Base-by-base conservation (phyloP, 2,329 filamentous ascomycete genomes). In the Chaetomiaceae sp. region DNA sequence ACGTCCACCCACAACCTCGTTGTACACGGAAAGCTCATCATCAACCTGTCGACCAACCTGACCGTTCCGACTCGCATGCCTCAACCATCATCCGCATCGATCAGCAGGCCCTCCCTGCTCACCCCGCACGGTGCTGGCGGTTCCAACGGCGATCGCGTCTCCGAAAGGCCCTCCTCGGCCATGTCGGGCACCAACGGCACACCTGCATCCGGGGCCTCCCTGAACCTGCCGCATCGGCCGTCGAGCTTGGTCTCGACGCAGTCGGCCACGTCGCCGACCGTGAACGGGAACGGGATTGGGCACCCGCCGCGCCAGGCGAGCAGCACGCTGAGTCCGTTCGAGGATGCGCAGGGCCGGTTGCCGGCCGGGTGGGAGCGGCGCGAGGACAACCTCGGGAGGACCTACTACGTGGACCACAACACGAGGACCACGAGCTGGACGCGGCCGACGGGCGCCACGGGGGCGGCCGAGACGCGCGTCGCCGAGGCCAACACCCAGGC, bases 331-430 rank as follows among this genome's bases (percentile, higher is more conserved):
- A 96, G 89, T 60, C 90, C 91, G 0, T 98, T 98, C 56, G 91
- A 97, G 68, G 93, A 98, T 68, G 81, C 83, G n/a, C 90, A 96
- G 62, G 93, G 93, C 47, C 83, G 91, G 57, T 69, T 98, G 45
- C 93, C 93, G 27, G 83, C 86, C 41, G 93, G 93, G 27, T 98
- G 93, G 91, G 93, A 98, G 69, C 83, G 93, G 46, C 81, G 93
- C 47, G 91, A 97, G 66, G 93, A 98, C 64, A 93, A 96, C 58
- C 68, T 97, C 35, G 91, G 93, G 42, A 80, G 93, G 60, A 97
- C 91, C 18, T 98, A 98, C 64, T 98, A 97, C 64, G 93, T 98
- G 42, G 93, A 98, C 62, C 93, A 97, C 65, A 97, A 97, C 65
- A 95, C 90, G 6, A 78, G 93, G 59, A 91, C 93, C 45, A 98